Evolutionary conservation across 2,329 filamentous ascomycete species (phyloP).

Genomic region (Arthrobotrys sphaeroides): DNA sequence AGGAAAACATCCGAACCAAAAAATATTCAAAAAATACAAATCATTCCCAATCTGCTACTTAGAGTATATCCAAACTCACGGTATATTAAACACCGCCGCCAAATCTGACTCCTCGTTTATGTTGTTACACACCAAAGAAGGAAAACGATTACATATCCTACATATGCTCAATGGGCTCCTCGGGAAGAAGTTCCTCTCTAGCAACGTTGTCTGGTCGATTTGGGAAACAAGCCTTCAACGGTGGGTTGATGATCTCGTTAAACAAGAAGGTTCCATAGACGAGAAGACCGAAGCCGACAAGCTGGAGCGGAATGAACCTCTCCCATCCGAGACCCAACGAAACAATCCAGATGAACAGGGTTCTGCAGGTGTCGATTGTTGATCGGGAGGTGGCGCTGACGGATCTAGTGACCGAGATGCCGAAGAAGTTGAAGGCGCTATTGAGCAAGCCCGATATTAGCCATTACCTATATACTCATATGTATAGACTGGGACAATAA

Average conservation of each 20-base stretch:
- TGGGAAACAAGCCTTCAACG: constrained; percentile 72
- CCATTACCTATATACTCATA: not conserved
- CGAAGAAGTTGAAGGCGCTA: constrained; percentile 97
- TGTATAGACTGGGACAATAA: not conserved
- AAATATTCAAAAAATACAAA: constrained; percentile 8
- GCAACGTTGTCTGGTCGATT: constrained; percentile 32
- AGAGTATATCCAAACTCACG: too few species aligned
- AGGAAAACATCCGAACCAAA: not conserved
- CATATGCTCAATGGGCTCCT: constrained; percentile 82
- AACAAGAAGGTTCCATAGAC: constrained; percentile 98
- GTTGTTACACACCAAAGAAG: constrained; percentile 36
- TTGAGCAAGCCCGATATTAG: constrained; percentile 55
- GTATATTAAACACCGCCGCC: too few species aligned
- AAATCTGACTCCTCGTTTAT: not conserved
- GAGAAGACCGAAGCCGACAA: constrained; percentile 83
- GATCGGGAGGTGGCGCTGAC: constrained; percentile 93
- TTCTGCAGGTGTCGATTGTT: constrained; percentile 96
- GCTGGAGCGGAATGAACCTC: constrained; percentile 95
- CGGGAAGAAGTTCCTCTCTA: constrained; percentile 72
- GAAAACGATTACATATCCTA: constrained; percentile 57
- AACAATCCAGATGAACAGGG: constrained; percentile 97
- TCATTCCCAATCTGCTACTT: constrained; percentile 20
- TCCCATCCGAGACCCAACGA: constrained; percentile 95
- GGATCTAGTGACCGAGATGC: constrained; percentile 85
- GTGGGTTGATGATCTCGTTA: constrained; percentile 89